These are phyloP conservation scores for Vitis rotundifolia DNA, from an alignment of 164 flowering plant genomes.

Conservation along the genomic window DNA sequence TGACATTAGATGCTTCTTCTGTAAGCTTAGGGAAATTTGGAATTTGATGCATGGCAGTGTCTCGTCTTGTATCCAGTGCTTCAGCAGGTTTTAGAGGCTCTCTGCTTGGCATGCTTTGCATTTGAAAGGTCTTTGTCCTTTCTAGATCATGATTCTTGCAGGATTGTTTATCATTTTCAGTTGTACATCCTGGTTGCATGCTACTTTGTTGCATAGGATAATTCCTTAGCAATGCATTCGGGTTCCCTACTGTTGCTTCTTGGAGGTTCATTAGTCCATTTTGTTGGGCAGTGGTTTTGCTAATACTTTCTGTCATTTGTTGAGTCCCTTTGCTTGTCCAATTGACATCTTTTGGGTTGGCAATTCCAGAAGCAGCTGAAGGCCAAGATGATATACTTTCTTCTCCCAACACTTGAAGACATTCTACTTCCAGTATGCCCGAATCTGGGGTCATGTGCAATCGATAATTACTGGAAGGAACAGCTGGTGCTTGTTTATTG, in stretches of 20 bases:
- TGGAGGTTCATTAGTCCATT: slow-evolving; percentile 13
- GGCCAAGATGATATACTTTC: slow-evolving; percentile 33
- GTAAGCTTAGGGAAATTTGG: slow-evolving; percentile 1
- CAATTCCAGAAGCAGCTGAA: slow-evolving; percentile 22
- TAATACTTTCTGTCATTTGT: not conserved
- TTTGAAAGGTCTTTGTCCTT: slow-evolving; percentile 9
- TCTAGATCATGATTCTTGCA: slow-evolving; percentile 4
- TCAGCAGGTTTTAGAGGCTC: slow-evolving; percentile 16
- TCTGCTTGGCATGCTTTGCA: slow-evolving; percentile 5
- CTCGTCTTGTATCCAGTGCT: slow-evolving; percentile 11
- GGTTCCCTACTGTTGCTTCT: not conserved
- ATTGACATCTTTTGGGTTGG: slow-evolving; percentile 6
- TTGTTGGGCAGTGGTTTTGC: slow-evolving; percentile 3
- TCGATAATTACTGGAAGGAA: slow-evolving; percentile 21
- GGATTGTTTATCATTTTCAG: slow-evolving; percentile 1
- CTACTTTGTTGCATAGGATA: slow-evolving; percentile 9
- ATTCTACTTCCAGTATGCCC: slow-evolving; percentile 19
- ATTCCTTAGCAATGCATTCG: not conserved
- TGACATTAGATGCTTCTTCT: slow-evolving; percentile 10
- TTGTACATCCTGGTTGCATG: not conserved
- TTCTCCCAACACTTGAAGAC: slow-evolving; percentile 16
- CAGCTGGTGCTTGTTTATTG: slow-evolving; percentile 10
- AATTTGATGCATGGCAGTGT: slow-evolving; percentile 15
- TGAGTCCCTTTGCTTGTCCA: slow-evolving; percentile 10
- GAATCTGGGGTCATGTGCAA: slow-evolving; percentile 20